Conservation (phyloP, 306 rosid species). For the Crotalaria pallida region DNA sequence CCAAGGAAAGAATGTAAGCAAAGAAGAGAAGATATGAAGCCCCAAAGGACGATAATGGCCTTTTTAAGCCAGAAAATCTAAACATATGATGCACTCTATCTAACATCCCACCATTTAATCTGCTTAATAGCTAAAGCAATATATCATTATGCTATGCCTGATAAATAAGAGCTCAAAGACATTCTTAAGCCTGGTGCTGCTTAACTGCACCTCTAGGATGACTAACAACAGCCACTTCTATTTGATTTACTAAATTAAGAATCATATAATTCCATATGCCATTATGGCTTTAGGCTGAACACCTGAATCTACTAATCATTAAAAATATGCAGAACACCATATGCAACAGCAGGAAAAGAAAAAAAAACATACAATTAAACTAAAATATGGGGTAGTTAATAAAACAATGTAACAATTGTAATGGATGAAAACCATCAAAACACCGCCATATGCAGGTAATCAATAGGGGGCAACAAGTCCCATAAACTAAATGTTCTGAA, state of each 20-base stretch:
- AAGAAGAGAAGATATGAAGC: too few species aligned
- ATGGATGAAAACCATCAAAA: not conserved
- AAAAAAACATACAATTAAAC: not conserved
- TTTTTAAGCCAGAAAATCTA: too few species aligned
- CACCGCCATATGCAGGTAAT: not conserved
- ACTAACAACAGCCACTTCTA: not conserved
- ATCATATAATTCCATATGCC: not conserved
- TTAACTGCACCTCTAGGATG: not conserved
- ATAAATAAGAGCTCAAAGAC: not conserved
- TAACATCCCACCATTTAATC: too few species aligned
- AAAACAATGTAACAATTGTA: not conserved
- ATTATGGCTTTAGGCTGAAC: not conserved
- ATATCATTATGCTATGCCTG: not conserved
- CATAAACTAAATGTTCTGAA: not conserved
- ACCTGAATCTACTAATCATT: not conserved
- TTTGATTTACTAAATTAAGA: not conserved
- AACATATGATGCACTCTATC: too few species aligned
- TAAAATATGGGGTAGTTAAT: too few species aligned
- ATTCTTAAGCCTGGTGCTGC: not conserved
- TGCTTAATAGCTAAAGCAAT: not conserved
- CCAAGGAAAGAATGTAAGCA: too few species aligned
- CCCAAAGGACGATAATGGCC: too few species aligned
- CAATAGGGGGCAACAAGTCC: not conserved
- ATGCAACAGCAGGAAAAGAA: not conserved
- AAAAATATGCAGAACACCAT: not conserved